Base-by-base conservation (phyloP, 371 early-diverging fungal genomes). In the Encephalitozoon hellem region DNA sequence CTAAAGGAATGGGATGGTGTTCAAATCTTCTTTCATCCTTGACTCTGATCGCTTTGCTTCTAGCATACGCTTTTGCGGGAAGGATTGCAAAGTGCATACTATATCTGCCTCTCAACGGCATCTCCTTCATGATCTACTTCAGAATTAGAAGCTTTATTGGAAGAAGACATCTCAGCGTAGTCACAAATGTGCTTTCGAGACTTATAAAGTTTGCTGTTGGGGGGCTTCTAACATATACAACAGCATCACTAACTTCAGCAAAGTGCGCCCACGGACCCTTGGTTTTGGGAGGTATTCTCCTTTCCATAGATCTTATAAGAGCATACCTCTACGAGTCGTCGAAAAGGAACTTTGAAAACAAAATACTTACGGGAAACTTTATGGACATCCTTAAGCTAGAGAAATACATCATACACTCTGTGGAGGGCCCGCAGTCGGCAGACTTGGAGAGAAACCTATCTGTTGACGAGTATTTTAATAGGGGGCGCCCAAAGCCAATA, bases 371-470 rank as follows among this genome's bases (percentile, higher is more conserved):
- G 9, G 82, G 82, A 26, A 71, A 72, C 23, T 74, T 74, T 45
- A 23, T 65, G 38, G 80, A 82, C 23, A 80, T 82, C 6, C 59
- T 82, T 3, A 68, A 51, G 47, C 42, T 82, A 21, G 80, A 82
- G 55, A 77, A 70, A 69, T 79, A 80, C 67, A 63, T 80, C 26
- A 43, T 80, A 30, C 67, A 73, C 55, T 76, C 76, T 21, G 53
- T n/a, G 23, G 77, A 68, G 4, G 72, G 72, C 26, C 38, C 28
- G 2, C 32, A 30, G 5, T 12, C 28, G 12, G 34, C 18, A 21
- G 59, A 59, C 1, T 38, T 59, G 12, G 3, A 38, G 34, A 28
- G 28, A 32, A 43, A 72, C 25, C 38, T 72, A 21, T 65, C 28
- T 12, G 39, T 74, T 51, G 76, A 82, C n/a, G 53, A 42, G 25